Base-by-base conservation (phyloP, 495 filamentous ascomycete genomes). In the Lophium mytilinum region DNA sequence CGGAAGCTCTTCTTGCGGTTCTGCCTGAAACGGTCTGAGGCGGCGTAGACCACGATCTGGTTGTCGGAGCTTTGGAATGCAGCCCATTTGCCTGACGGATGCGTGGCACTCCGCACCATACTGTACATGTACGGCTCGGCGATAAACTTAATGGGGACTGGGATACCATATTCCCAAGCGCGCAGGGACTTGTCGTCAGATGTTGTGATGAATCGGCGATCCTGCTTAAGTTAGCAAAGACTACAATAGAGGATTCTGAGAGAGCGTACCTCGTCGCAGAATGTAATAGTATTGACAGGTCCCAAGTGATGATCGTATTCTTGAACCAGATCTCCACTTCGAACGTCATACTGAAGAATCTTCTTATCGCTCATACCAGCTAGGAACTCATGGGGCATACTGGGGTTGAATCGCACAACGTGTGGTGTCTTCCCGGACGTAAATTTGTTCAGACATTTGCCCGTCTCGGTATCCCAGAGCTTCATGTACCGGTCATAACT, bases 251-350 rank as follows among this genome's bases (percentile, higher is more conserved):
- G 40, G 4, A 42, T 8, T n/a, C 17, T 18, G 14, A 17, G 15
- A 1, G 1, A 15, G 24, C 58, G 37, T 52, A 56, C 55, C 35
- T 94, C 83, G 70, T 96, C 93, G 62, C 94, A 89, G 70, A 96
- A 98, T 37, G 90, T 95, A 65, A 97, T 87, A 9, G 92, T 97
- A 74, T 97, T 97, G 76, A 99, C 83, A n/a, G 92, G 87, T 39
- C 88, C 91, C 50, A 99, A 75, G 66, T 99, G 93, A 73, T 97
- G 91, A 70, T 97, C 91, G 73, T 99, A 99, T 78, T 97, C 93
- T 67, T 99, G 93, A 39, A 95, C 87, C 40, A 91, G 76, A 63
- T 94, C 86, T 58, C 83, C 83, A 9, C 83, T 84, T 15, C 93
- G 81, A 9, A 85, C 91, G 69, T 99, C 93, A 72, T 95, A 99